These are phyloP conservation scores for Phytophthora pseudosyringae DNA, from an alignment of 352 stramenopile genomes.

Conservation along the genomic window DNA sequence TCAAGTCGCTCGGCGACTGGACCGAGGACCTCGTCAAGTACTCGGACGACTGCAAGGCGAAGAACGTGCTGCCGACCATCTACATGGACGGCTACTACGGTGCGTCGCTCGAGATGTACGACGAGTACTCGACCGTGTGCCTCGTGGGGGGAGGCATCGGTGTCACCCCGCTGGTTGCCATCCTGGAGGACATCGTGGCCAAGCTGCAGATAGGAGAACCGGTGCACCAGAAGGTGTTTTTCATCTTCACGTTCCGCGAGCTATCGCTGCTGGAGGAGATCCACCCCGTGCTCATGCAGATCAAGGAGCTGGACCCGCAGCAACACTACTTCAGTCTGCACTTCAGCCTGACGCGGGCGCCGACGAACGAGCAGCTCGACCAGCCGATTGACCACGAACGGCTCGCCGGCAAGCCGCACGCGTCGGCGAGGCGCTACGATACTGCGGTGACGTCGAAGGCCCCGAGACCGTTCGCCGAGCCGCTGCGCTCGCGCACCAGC, in stretches of 20 bases:
- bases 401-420: conserved; percentile 16
- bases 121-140: conserved; percentile 49
- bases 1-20: conserved; percentile 58
- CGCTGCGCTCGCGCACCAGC: conserved; percentile 27
- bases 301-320: conserved; percentile 39
- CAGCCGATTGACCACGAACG: conserved; percentile 34
- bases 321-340: conserved; percentile 30
- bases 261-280: conserved; percentile 51
- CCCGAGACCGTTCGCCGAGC: conserved; percentile 37
- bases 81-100: conserved; percentile 69
- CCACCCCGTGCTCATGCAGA: conserved; percentile 37
- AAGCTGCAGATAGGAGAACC: conserved; percentile 17
- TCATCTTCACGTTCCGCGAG: conserved; percentile 56
- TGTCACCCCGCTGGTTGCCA: conserved; percentile 51
- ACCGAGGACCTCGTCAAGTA: conserved; percentile 50
- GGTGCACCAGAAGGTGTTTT: conserved; percentile 38
- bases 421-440: conserved; percentile 13
- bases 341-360: conserved; percentile 41
- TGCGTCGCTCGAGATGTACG: conserved; percentile 46
- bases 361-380: conserved; percentile 26
- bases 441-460: conserved; percentile 7
- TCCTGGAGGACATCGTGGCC: conserved; percentile 53
- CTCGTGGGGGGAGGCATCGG: conserved; percentile 61
- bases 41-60: conserved; percentile 35
- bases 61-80: conserved; percentile 40